Conservation (phyloP, 1,284 basidiomycete species). For the Ganoderma lucidum region DNA sequence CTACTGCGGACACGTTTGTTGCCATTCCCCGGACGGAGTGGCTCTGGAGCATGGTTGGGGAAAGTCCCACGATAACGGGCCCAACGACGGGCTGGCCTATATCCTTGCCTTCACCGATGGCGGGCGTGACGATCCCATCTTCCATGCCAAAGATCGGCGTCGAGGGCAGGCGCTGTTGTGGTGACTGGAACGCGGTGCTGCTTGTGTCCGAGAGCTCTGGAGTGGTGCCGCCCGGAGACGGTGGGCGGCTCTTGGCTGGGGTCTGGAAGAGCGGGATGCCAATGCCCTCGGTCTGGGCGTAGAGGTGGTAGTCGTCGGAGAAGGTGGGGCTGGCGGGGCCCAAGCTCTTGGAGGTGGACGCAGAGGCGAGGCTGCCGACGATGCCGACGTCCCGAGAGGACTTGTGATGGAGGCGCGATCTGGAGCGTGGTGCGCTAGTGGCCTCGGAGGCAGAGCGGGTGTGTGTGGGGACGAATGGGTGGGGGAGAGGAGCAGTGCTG, state of each 20-base stretch:
- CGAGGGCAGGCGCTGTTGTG: constrained; percentile 28
- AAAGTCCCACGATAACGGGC: constrained; percentile 60
- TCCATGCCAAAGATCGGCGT: constrained; percentile 30
- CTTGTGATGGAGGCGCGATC: constrained; percentile 43
- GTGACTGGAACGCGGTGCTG: constrained; percentile 25
- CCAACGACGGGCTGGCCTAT: constrained; percentile 64
- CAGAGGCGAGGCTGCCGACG: constrained; percentile 50
- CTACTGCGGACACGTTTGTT: constrained; percentile 12
- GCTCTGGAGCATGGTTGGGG: constrained; percentile 36
- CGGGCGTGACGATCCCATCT: constrained; percentile 54
- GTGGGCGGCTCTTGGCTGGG: constrained; percentile 54
- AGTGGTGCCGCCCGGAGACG: constrained; percentile 50
- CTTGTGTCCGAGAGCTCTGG: constrained; percentile 44
- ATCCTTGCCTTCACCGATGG: constrained; percentile 64
- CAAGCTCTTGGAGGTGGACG: constrained; percentile 30
- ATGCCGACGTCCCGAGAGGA: constrained; percentile 65
- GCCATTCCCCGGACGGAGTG: constrained; percentile 10
- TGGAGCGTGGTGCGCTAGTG: constrained; percentile 34
- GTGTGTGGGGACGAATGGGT: constrained; percentile 39
- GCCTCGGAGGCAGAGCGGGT: constrained; percentile 58
- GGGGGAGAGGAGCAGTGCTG: constrained; percentile 30
- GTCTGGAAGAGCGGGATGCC: constrained; percentile 59
- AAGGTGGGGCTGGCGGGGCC: constrained; percentile 28
- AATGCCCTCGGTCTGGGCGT: constrained; percentile 31
- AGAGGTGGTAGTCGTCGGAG: constrained; percentile 30